Conservation (phyloP, 352 stramenopile genomes). For the Peronospora destructor region DNA sequence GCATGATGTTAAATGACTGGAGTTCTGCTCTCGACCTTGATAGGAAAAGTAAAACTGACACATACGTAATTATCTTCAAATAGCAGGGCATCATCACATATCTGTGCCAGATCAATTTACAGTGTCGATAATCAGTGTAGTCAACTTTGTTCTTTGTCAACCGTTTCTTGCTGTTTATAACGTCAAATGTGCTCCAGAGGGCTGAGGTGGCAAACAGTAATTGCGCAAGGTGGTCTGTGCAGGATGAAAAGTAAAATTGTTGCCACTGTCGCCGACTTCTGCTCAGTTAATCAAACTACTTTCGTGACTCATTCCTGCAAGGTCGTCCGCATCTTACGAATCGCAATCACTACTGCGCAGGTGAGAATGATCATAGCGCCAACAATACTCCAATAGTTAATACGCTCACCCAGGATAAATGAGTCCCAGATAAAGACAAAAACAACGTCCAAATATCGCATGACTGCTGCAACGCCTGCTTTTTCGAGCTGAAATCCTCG, state of each 20-base stretch:
- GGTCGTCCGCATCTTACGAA: constrained; percentile 30
- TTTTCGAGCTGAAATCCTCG: constrained; percentile 69
- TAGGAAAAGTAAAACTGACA: too few relatives aligned
- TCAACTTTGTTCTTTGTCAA: background rate
- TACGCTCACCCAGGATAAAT: constrained; percentile 45
- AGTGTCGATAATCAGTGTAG: background rate
- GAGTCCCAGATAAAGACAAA: constrained; percentile 68
- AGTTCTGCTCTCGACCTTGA: too few relatives aligned
- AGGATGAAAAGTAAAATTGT: background rate
- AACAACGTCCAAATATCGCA: constrained; percentile 65
- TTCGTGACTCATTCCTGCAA: constrained; percentile 6
- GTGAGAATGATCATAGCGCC: constrained; percentile 46
- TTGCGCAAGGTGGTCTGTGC: background rate
- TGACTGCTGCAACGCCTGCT: constrained; percentile 51
- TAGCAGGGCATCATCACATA: too few relatives aligned
- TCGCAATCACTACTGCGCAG: constrained; percentile 43
- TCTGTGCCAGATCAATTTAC: too few relatives aligned
- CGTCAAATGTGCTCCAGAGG: background rate
- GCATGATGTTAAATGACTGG: constrained; percentile 13
- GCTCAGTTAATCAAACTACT: background rate
- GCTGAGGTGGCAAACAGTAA: background rate
- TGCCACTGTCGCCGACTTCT: background rate
- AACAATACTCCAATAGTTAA: constrained; percentile 54
- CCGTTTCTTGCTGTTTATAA: background rate
- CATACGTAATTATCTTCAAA: too few relatives aligned